Evolutionary conservation across 116 monocot genomes (phyloP).

Genomic region (Zostera marina): DNA sequence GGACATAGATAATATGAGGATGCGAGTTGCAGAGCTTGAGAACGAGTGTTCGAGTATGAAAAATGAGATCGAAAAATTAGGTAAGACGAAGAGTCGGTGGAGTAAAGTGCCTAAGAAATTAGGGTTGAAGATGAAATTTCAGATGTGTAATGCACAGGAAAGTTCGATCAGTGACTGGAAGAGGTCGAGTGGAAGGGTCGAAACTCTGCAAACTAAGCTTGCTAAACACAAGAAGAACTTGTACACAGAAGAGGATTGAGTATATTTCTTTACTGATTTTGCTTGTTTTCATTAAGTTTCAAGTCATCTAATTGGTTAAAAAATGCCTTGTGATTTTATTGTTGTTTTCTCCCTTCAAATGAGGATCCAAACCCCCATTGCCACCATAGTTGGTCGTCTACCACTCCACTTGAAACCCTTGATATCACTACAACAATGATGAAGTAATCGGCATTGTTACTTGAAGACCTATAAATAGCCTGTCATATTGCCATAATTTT

Average conservation of each 20-base stretch:
- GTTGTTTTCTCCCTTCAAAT: background rate
- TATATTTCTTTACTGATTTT: no score
- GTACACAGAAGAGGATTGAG: no score
- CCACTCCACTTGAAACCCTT: no score
- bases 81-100: conserved; percentile 20
- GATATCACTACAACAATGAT: no score
- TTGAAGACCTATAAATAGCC: no score
- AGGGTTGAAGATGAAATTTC: conserved; percentile 38
- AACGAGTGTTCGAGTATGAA: conserved; percentile 58
- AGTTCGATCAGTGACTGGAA: conserved; percentile 28
- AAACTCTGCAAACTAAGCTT: conserved; percentile 28
- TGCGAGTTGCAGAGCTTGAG: conserved; percentile 51
- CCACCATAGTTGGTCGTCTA: no score
- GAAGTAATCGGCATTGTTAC: no score
- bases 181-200: conserved; percentile 13
- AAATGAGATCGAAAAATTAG: conserved; percentile 58
- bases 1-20: conserved; percentile 16
- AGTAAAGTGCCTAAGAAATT: conserved; percentile 25
- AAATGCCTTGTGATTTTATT: no score
- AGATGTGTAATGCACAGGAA: conserved; percentile 70
- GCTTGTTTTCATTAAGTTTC: no score
- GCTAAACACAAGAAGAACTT: conserved; percentile 32
- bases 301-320: no score
- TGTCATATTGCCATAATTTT: no score
- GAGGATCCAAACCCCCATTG: no score